A percentile compares a stretch with the other conserved stretches of the same genome.
Conservation (phyloP, 192 early-diverging fungal species). For the Backusella tarrabulga region DNA sequence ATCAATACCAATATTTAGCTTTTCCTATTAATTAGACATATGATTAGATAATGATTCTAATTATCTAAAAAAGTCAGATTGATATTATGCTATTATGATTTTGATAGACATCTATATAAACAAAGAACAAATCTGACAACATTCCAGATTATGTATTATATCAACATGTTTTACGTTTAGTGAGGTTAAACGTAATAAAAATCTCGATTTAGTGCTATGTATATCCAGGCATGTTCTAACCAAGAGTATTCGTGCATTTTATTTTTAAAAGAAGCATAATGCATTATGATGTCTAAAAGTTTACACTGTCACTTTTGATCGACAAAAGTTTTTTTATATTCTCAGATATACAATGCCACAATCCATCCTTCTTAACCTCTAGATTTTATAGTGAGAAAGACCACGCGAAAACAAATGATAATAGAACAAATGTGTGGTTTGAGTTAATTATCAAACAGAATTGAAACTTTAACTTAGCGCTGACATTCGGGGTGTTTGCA, state of each 20-base stretch:
- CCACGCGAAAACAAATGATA: background rate
- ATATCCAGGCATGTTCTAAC: background rate
- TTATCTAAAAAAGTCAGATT: background rate
- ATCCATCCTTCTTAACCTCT: background rate
- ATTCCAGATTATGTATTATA: too few relatives aligned
- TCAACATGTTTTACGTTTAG: background rate
- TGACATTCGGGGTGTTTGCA: background rate
- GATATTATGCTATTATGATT: background rate
- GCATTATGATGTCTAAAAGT: background rate
- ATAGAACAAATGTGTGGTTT: too few relatives aligned
- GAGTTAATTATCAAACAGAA: background rate
- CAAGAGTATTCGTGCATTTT: background rate
- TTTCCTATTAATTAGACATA: background rate
- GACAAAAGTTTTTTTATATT: background rate
- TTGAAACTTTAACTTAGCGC: background rate
- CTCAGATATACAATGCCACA: background rate
- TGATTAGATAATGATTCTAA: background rate
- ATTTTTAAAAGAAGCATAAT: background rate
- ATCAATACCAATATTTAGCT: background rate
- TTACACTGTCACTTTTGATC: background rate
- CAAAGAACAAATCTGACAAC: background rate
- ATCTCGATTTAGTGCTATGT: background rate
- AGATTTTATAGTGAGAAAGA: background rate
- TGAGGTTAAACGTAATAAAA: background rate
- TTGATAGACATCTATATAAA: background rate